Conservation (phyloP, 1,284 basidiomycete species). For the Sanghuangporus weigelae region DNA sequence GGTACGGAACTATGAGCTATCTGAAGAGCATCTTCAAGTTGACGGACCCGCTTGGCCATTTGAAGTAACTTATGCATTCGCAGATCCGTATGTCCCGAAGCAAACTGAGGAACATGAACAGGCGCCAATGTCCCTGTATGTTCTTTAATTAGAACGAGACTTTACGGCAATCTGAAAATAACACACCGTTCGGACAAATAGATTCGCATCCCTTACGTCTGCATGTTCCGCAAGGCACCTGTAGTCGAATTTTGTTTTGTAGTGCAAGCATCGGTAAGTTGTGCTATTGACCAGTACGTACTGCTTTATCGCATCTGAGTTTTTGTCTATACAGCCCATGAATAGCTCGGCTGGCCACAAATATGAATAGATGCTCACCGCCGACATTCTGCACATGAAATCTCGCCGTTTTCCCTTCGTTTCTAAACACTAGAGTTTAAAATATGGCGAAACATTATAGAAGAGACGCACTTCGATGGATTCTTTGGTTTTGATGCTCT, state of each 20-base stretch:
- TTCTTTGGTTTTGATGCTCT: too few species aligned
- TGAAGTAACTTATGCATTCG: conserved; percentile 20
- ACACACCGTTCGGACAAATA: conserved; percentile 16
- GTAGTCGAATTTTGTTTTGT: too few species aligned
- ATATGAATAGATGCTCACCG: not conserved
- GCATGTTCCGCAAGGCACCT: conserved; percentile 16
- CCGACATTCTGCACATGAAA: not conserved
- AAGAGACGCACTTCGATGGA: too few species aligned
- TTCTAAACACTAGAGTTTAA: not conserved
- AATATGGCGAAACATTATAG: not conserved
- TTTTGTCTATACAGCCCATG: too few species aligned
- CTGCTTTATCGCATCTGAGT: too few species aligned
- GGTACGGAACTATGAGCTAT: conserved; percentile 11
- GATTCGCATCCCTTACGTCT: conserved; percentile 9
- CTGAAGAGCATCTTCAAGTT: conserved; percentile 3
- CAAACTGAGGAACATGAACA: not conserved
- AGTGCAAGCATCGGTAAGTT: too few species aligned
- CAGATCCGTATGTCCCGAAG: conserved; percentile 17
- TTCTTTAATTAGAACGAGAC: not conserved
- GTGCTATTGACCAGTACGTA: too few species aligned
- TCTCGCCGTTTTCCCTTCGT: conserved; percentile 11
- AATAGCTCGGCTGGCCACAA: too few species aligned
- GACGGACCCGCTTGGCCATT: conserved; percentile 19
- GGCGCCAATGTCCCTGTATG: not conserved
- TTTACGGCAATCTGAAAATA: not conserved